Evolutionary conservation across 352 stramenopile species (phyloP).

Genomic region (Globisporangium polare): DNA sequence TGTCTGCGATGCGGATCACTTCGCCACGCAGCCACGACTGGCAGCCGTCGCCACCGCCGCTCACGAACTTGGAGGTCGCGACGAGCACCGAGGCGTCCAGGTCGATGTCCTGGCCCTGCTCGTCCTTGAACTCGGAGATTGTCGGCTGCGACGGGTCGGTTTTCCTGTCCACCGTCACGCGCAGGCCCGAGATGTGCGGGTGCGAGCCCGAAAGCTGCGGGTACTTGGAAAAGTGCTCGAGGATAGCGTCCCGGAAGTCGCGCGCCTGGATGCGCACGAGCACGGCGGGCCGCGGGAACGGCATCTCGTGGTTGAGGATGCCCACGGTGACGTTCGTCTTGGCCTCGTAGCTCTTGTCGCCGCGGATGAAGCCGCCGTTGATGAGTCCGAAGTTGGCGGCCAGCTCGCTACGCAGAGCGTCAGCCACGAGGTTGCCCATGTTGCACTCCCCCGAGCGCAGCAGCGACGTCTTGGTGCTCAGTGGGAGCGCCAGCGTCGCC

Average conservation of each 20-base stretch:
- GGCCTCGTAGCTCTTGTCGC: slow-evolving; percentile 72
- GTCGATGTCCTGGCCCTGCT: slow-evolving; percentile 44
- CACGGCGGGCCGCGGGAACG: slow-evolving; percentile 70
- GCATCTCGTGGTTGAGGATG: slow-evolving; percentile 82
- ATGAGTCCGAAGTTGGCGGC: slow-evolving; percentile 71
- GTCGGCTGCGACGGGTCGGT: slow-evolving; percentile 10
- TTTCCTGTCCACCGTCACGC: slow-evolving; percentile 26
- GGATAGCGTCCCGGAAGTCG: slow-evolving; percentile 66
- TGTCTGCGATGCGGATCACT: slow-evolving; percentile 41
- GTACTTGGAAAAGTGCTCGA: slow-evolving; percentile 77
- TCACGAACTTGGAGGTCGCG: slow-evolving; percentile 80
- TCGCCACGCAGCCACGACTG: slow-evolving; percentile 63
- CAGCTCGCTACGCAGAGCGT: slow-evolving; percentile 70
- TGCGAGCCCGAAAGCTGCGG: slow-evolving; percentile 69
- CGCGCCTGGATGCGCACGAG: slow-evolving; percentile 60
- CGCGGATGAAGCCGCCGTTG: slow-evolving; percentile 88
- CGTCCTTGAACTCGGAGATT: slow-evolving; percentile 43
- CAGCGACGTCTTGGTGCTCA: slow-evolving; percentile 72
- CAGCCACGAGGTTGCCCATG: slow-evolving; percentile 72
- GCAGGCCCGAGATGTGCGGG: slow-evolving; percentile 75
- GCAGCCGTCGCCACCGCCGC: slow-evolving; percentile 71
- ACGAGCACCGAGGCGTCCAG: slow-evolving; percentile 52
- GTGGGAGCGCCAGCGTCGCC: slow-evolving; percentile 37
- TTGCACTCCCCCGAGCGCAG: slow-evolving; percentile 74
- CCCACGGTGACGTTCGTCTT: slow-evolving; percentile 65